Percentiles rank a stretch among this genome's conserved stretches.
Conservation (phyloP, 805 yeast species). For the Spathaspora arborariae region DNA sequence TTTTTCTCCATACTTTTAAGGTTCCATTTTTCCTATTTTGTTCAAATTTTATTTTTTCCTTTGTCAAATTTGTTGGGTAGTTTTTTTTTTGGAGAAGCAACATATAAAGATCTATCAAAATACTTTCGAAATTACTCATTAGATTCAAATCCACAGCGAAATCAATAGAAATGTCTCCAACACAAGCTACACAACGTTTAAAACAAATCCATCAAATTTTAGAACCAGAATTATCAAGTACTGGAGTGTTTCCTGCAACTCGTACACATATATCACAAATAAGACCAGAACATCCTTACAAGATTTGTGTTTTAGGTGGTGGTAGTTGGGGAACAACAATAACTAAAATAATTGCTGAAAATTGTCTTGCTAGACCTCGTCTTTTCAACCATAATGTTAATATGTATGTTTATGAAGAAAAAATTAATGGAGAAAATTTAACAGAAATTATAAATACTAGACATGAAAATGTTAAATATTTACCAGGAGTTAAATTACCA, state of each 20-base stretch:
- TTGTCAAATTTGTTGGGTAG: background rate
- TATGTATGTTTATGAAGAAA: slow-evolving; percentile 46
- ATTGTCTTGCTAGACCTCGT: slow-evolving; percentile 36
- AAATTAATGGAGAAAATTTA: slow-evolving; percentile 37
- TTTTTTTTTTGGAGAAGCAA: background rate
- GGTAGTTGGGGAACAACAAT: slow-evolving; percentile 50
- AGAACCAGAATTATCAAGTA: slow-evolving; percentile 12
- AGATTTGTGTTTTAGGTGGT: slow-evolving; percentile 40
- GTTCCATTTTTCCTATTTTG: background rate
- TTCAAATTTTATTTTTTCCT: background rate
- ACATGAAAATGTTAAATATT: slow-evolving; percentile 43
- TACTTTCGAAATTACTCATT: too few species aligned
- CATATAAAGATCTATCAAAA: background rate
- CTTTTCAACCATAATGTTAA: slow-evolving; percentile 35
- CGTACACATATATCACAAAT: background rate
- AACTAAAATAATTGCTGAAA: slow-evolving; percentile 43
- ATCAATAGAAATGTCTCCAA: background rate
- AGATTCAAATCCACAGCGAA: background rate
- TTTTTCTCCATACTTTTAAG: background rate
- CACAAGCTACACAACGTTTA: slow-evolving; percentile 16
- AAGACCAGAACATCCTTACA: slow-evolving; percentile 24
- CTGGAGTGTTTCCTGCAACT: background rate
- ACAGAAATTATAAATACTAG: slow-evolving; percentile 40
- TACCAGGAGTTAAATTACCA: slow-evolving; percentile 42
- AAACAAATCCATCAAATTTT: slow-evolving; percentile 26